Evolutionary conservation across 2,329 filamentous ascomycete genomes (phyloP).

Genomic region (Ceratocystis huliohia): DNA sequence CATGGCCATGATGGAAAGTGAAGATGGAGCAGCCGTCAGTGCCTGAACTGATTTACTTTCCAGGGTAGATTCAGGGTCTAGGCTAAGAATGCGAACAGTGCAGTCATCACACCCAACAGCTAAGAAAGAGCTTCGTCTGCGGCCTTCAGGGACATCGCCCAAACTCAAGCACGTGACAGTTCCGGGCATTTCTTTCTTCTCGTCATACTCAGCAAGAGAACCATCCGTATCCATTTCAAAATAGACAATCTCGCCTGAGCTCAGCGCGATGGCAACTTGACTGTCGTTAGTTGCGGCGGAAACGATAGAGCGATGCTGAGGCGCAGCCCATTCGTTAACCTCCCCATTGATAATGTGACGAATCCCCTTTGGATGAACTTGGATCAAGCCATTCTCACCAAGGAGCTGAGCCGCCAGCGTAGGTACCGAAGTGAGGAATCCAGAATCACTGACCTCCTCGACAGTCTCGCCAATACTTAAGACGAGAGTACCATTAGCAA

Average conservation of each 20-base stretch:
- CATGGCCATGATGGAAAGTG: slow-evolving; percentile 88
- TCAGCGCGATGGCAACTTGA: slow-evolving; percentile 86
- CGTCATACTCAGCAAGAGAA: slow-evolving; percentile 82
- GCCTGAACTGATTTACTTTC: slow-evolving; percentile 93
- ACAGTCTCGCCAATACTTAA: slow-evolving; percentile 94
- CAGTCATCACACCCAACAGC: slow-evolving; percentile 96
- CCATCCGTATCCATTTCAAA: slow-evolving; percentile 95
- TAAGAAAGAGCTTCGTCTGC: slow-evolving; percentile 77
- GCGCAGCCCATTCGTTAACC: slow-evolving; percentile 86
- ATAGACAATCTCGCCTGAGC: slow-evolving; percentile 92
- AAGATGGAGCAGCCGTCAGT: slow-evolving; percentile 76
- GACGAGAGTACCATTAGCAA: slow-evolving; percentile 78
- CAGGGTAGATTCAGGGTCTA: slow-evolving; percentile 79
- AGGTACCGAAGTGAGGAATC: slow-evolving; percentile 76
- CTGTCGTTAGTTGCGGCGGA: slow-evolving; percentile 85
- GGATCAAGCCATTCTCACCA: slow-evolving; percentile 81
- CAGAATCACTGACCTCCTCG: slow-evolving; percentile 86
- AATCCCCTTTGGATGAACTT: slow-evolving; percentile 94
- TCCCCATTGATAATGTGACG: slow-evolving; percentile 69
- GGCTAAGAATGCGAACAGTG: slow-evolving; percentile 81
- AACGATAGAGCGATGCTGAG: slow-evolving; percentile 88
- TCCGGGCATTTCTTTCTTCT: slow-evolving; percentile 87
- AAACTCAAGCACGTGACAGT: slow-evolving; percentile 92
- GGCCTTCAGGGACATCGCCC: slow-evolving; percentile 81
- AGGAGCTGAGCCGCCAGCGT: slow-evolving; percentile 90